Base-by-base conservation (phyloP, 2,329 filamentous ascomycete species). In the Xylaria sp. region DNA sequence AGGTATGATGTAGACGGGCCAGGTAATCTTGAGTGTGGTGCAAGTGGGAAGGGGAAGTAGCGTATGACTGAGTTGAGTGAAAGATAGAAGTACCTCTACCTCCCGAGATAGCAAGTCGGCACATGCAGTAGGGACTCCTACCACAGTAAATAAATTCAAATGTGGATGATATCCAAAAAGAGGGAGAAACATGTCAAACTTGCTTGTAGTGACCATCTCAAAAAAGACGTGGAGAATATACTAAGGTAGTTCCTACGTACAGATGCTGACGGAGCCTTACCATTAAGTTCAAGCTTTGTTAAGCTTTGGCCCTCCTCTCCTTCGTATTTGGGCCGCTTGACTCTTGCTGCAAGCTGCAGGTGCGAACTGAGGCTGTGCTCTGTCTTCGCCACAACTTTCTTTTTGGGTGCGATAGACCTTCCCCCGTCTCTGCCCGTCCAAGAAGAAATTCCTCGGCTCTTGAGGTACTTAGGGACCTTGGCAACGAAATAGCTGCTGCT, bases 351-450 rank as follows among this genome's bases (percentile, higher is more conserved):
- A 39, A 31, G n/a, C 37, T 39, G 52, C 39, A 58, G 44, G 57
- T 28, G 18, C 57, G 28, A 34, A 28, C 7, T 60, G 63, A 66
- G 67, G 67, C 67, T 63, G 59, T 66, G 67, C 63, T 50, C n/a
- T 59, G n/a, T 20, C 18, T 55, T 69, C 44, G 67, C 67, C 63
- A 69, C 67, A 58, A 31, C 39, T 12, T 56, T 44, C 50, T 55
- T 41, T 54, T 54, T 7, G 18, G 15, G 18, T n/a, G 41, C 13
- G 6, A 28, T 28, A 3, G 28, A 28, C 28, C 28, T 28, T 28
- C 28, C 25, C 41, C 15, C 18, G 5, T 7, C n/a, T n/a, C n/a
- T n/a, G n/a, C n/a, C n/a, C 1, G 23, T 25, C 23, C 41, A 18
- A n/a, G 41, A 28, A 54, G 51, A 13, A 54, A 18, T 54, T 31